Conservation (phyloP, 2,329 filamentous ascomycete species). For the Claviceps pusilla region DNA sequence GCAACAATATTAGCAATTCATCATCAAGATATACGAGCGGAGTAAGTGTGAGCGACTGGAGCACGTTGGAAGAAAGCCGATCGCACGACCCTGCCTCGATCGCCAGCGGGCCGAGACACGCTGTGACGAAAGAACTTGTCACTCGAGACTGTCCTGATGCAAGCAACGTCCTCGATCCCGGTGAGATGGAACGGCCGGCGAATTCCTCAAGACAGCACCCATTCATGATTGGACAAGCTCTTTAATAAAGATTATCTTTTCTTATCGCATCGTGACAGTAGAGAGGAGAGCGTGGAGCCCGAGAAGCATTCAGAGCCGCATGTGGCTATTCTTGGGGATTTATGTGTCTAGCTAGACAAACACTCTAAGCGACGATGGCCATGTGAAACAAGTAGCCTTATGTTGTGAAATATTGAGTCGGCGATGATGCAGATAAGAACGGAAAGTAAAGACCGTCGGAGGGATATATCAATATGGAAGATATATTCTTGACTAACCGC, state of each 20-base stretch:
- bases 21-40: slow-evolving; percentile 37
- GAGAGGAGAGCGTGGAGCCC: not conserved
- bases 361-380: too few species aligned
- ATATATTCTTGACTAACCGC: too few species aligned
- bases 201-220: not conserved
- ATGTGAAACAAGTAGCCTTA: too few species aligned
- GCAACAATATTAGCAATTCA: slow-evolving; percentile 24
- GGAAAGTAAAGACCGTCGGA: too few species aligned
- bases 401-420: too few species aligned
- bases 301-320: not conserved
- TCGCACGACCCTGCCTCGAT: not conserved
- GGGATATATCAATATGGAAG: too few species aligned
- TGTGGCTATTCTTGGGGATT: too few species aligned
- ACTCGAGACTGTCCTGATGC: not conserved
- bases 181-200: not conserved
- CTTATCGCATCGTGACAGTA: not conserved
- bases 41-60: slow-evolving; percentile 29
- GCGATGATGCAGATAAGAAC: too few species aligned
- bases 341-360: too few species aligned
- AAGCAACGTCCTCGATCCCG: not conserved
- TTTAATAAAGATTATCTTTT: not conserved
- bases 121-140: not conserved
- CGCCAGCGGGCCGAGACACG: not conserved
- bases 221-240: slow-evolving; percentile 1
- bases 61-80: slow-evolving; percentile 9